Conservation (phyloP, 2,329 filamentous ascomycete genomes). For the Phialophora verrucosa region DNA sequence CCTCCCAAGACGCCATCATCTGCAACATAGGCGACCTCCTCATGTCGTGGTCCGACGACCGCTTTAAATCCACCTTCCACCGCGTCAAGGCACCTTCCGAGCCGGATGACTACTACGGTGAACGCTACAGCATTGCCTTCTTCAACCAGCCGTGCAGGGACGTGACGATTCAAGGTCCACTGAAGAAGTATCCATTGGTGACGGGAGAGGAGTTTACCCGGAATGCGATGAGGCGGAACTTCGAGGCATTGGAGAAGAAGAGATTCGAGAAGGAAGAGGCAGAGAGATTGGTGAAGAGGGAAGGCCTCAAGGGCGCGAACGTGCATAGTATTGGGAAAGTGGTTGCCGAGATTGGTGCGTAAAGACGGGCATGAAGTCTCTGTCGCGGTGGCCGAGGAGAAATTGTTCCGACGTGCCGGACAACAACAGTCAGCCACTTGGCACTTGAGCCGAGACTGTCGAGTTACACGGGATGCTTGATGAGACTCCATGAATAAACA, state of each 20-base stretch:
- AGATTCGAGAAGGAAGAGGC: slow-evolving; percentile 21
- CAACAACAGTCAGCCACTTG: not conserved
- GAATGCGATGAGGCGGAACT: slow-evolving; percentile 62
- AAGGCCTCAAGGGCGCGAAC: slow-evolving; percentile 6
- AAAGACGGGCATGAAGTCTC: not conserved
- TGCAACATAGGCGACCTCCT: slow-evolving; percentile 71
- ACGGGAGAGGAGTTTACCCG: slow-evolving; percentile 66
- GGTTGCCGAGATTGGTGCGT: slow-evolving; percentile 28
- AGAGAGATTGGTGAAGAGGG: slow-evolving; percentile 18
- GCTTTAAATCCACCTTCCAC: slow-evolving; percentile 71
- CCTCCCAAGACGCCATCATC: slow-evolving; percentile 58
- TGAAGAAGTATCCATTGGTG: slow-evolving; percentile 66
- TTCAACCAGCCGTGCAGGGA: slow-evolving; percentile 69
- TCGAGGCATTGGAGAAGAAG: slow-evolving; percentile 52
- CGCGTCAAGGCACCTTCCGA: slow-evolving; percentile 67
- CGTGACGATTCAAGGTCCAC: slow-evolving; percentile 63
- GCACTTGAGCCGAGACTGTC: not conserved
- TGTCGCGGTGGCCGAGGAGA: too few relatives aligned
- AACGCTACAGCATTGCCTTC: slow-evolving; percentile 69
- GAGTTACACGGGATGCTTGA: not conserved
- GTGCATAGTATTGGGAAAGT: slow-evolving; percentile 14
- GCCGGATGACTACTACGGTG: slow-evolving; percentile 61
- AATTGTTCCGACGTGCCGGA: not conserved
- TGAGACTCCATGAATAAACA: not conserved
- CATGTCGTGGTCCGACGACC: slow-evolving; percentile 61